Base-by-base conservation (phyloP, 1,139 yeast species). In the Hemisphaericaspora xylofermentans region DNA sequence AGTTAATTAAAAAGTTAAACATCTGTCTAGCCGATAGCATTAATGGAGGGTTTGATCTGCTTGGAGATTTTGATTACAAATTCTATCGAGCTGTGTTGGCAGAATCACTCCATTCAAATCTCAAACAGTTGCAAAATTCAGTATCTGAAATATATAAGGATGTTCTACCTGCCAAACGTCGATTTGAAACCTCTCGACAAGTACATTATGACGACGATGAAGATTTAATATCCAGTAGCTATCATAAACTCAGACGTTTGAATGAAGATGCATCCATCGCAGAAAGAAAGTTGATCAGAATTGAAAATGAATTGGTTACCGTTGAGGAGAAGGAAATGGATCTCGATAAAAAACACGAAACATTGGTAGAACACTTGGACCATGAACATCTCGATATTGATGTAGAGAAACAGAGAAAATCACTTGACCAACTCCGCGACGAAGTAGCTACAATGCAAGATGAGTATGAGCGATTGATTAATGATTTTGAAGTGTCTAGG, bases 161-260 rank as follows among this genome's bases (percentile, higher is more conserved):
- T 3, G 45, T 54, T 3, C 44, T 80, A 2, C 58, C 62, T 1
- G 50, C 53, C 1, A 56, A 68, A 6, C 66, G 80, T 45, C 39
- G 55, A 3, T 56, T 58, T 21, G 84, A 82, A 46, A 74, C 84
- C 0, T 53, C 39, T 22, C 61, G 80, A 38, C 88, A 83, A 49
- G 50, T 63, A 5, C 53, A 60, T 12, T 62, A 76, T 31, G 93
- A 84, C 55, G 57, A 55, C 1, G 76, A 64, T 40, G 76, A 80
- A 51, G 69, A 62, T 2, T 54, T 60, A 15, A 74, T 81, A 15
- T 84, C 82, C 0, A 61, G 56, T 3, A 54, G 61, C 17, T 83
- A 78, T 54, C 69, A 69, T 40, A 64, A 68, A 36, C 59, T 74
- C 10, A 71, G 79, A 42, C 69, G 67, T 22, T 52, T 72, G 16